Evolutionary conservation across 2,329 filamentous ascomycete species (phyloP).

Genomic region (Colletotrichum sp.): DNA sequence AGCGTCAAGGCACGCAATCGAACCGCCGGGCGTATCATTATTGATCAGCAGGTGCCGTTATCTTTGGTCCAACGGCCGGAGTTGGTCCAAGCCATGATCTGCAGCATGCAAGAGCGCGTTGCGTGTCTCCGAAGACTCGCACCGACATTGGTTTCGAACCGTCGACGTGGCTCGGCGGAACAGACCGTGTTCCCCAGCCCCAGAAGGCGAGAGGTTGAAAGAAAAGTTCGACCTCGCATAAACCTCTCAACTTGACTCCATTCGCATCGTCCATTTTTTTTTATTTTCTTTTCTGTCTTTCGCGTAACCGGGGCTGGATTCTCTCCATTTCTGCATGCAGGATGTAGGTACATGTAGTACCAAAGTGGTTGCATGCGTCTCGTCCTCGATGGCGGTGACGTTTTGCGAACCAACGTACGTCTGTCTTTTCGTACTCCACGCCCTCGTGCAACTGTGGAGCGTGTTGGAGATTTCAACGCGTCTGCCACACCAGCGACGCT

Average conservation of each 20-base stretch:
- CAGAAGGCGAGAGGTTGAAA: neutral
- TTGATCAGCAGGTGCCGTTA: neutral
- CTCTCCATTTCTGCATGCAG: conserved; percentile 1
- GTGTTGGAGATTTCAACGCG: conserved; percentile 1
- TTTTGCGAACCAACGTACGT: neutral
- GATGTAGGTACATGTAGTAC: neutral
- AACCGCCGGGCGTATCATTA: neutral
- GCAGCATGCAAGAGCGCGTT: neutral
- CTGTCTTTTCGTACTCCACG: neutral
- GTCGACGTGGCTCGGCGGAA: neutral
- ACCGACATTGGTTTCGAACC: neutral
- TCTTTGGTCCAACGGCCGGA: neutral
- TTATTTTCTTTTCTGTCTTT: neutral
- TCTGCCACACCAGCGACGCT: neutral
- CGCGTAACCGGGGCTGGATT: neutral
- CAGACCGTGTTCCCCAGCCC: neutral
- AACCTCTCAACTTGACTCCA: neutral
- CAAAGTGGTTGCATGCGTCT: conserved; percentile 18
- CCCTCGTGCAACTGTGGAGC: conserved; percentile 4
- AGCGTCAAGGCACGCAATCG: neutral
- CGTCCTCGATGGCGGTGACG: neutral
- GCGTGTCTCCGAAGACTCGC: neutral
- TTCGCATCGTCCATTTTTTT: neutral
- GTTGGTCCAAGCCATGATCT: neutral
- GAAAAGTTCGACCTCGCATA: neutral